Base-by-base conservation (phyloP, 2,329 filamentous ascomycete genomes). In the Zymoseptoria tritici region DNA sequence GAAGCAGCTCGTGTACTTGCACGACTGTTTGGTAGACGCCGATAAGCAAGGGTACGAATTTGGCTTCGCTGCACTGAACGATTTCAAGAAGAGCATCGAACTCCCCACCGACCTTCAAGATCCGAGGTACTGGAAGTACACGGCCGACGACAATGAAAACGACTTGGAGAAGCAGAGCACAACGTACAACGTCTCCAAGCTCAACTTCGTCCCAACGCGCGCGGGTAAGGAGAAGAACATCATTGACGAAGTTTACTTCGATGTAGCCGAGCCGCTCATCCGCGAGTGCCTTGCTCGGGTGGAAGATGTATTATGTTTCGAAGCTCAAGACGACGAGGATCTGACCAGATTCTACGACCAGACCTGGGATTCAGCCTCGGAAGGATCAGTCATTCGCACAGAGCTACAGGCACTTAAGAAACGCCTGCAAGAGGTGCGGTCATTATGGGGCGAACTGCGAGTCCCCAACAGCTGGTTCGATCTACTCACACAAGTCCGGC, bases 241-340 rank as follows among this genome's bases (percentile, higher is more conserved):
- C 3, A 77, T 88, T 4, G 87, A 91, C 67, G 78, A 80, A 46
- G 74, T 90, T 0, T 66, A 67, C 26, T 70, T 70, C 56, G 24
- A 68, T 0, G 55, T 68, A 2, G 57, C 73, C 6, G 55, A 64
- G 9, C 70, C 70, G 1, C 56, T 63, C 7, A 62, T 68, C 5
- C 31, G 63, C 19, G 57, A 62, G 4, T 60, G 65, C 4, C 55
- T 67, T 2, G 16, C 60, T 6, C 50, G 63, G 19, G 63, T 67
- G 2, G 31, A 55, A n/a, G 52, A 50, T 5, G 57, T 60, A 3
- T 54, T 68, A 11, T n/a, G 24, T 1, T 19, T 36, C 9, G 56
- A 50, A 7, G 50, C 22, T 7, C 2, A 21, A 9, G 54, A 60
- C 31, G 56, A 64, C 16, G 29, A 56, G 3, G 36, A 63, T 20